These are phyloP conservation scores for Leishmania guyanensis DNA, from an alignment of 208 protist genomes.

Conservation along the genomic window DNA sequence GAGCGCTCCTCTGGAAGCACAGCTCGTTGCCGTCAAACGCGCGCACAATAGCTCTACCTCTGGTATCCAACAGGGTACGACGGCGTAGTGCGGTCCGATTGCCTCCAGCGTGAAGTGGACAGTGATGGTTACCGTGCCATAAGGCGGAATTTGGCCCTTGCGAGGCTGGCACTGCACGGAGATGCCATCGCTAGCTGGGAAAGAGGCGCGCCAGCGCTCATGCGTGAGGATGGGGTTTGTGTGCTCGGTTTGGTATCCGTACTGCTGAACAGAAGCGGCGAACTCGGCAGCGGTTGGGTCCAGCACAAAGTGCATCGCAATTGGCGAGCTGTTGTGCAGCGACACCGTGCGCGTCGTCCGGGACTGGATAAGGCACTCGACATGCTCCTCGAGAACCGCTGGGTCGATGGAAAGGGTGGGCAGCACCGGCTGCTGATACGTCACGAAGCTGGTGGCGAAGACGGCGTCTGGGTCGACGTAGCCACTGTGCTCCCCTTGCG, in stretches of 20 bases:
- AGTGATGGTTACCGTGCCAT: constrained; percentile 43
- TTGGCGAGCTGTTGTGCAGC: constrained; percentile 76
- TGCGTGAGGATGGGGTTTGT: constrained; percentile 9
- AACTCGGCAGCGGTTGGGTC: constrained; percentile 64
- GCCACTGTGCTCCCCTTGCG: not conserved
- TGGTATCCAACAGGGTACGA: constrained; percentile 71
- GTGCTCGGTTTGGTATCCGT: not conserved
- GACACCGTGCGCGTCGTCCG: constrained; percentile 71
- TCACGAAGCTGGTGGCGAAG: constrained; percentile 77
- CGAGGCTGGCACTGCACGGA: constrained; percentile 67
- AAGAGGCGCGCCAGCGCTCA: constrained; percentile 35
- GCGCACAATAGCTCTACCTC: constrained; percentile 43
- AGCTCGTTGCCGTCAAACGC: constrained; percentile 9
- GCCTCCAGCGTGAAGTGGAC: constrained; percentile 70
- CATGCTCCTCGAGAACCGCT: constrained; percentile 61
- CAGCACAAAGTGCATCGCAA: constrained; percentile 69
- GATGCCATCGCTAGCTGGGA: constrained; percentile 38
- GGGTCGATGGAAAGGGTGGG: constrained; percentile 67
- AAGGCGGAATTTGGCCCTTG: constrained; percentile 57
- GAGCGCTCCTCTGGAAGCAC: not conserved
- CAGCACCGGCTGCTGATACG: constrained; percentile 69
- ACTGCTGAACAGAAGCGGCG: constrained; percentile 19
- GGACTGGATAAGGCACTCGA: constrained; percentile 78
- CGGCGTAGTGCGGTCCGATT: constrained; percentile 48
- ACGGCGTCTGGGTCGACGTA: constrained; percentile 15